Evolutionary conservation across 2,329 filamentous ascomycete genomes (phyloP).

Genomic region (Pseudogymnoascus sp.): DNA sequence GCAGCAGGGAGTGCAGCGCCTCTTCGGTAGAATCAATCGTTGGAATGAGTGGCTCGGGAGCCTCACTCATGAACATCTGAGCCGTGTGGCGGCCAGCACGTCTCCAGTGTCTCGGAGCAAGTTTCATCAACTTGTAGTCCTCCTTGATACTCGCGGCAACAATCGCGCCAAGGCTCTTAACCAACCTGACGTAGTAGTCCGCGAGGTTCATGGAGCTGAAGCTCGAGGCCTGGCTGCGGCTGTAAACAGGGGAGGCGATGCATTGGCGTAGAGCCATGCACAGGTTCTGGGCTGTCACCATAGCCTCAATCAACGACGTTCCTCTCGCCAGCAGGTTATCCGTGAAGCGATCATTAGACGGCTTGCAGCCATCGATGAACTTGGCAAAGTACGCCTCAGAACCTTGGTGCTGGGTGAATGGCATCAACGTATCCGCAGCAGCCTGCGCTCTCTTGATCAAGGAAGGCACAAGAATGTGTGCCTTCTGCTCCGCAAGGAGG

Average conservation of each 20-base stretch:
- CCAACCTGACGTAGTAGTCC: constrained; percentile 70
- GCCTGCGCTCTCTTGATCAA: constrained; percentile 66
- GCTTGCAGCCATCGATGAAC: constrained; percentile 42
- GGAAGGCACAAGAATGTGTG: constrained; percentile 73
- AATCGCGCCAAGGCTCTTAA: constrained; percentile 68
- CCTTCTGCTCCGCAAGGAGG: constrained; percentile 70
- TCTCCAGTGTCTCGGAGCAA: constrained; percentile 63
- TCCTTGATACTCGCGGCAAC: constrained; percentile 78
- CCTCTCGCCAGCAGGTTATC: constrained; percentile 47
- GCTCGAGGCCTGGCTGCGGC: constrained; percentile 46
- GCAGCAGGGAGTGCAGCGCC: constrained; percentile 19
- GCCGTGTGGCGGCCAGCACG: constrained; percentile 14
- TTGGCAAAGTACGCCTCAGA: constrained; percentile 60
- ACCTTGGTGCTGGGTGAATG: constrained; percentile 48
- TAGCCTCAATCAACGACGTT: constrained; percentile 69
- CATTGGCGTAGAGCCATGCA: constrained; percentile 67
- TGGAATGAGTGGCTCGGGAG: neutral
- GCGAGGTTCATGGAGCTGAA: constrained; percentile 74
- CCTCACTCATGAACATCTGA: neutral
- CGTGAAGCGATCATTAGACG: constrained; percentile 29
- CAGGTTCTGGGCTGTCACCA: constrained; percentile 70
- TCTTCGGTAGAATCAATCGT: constrained; percentile 24
- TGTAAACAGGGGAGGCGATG: constrained; percentile 55
- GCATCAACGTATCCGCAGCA: constrained; percentile 59
- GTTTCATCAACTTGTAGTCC: constrained; percentile 65